Evolutionary conservation across 805 yeast species (phyloP), one percentile per base, ranked within the genome.

Genomic region (Saturnispora quitensis): DNA sequence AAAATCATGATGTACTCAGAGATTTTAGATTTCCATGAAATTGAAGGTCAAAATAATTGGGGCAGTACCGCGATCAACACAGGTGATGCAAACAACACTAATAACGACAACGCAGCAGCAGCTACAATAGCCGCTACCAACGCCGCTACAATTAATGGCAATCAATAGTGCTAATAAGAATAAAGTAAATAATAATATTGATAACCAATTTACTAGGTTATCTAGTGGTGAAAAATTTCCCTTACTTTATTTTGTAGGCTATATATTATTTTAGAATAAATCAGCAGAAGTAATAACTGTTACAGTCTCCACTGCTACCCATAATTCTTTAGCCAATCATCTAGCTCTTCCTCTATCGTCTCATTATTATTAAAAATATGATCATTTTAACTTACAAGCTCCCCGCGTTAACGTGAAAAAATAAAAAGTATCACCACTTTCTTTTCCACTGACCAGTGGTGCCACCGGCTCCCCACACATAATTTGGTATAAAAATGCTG

Each of bases 1-100:
- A 82, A 96, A 72, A 96, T 89, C 18, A 91, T 93, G 98, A 91
- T 93, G 96, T 93, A 93, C 71, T 85, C 95, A 50, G 99, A 91
- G 70, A 93, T 91, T 56, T 74, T 93, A 59, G 97, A 91, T 67
- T 91, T 89, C 78, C 98, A 91, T 69, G 95, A 89, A 67, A 87
- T 86, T 53, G 90, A 83, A 43, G 85, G 66, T 13, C 58, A 62
- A 10, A 63, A 57, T 35, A 64, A 64, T 10, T 45, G 49, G 58
- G 60, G 55, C 53, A 60, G 52, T 52, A 31, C 36, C 3, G 55
- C 47, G 34, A 17, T n/a, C 40, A 35, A 35, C 20, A 15, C 20
- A 15, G 20, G 12, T n/a, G 40, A n/a, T 17, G 20, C 28, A 25
- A 25, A 25, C 28, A 25, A 35, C 43, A 51, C 24, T 47, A 54